A percentile compares a stretch with the other conserved stretches of the same genome.
Evolutionary conservation across 345 rosid species (phyloP).

Genomic region (Dipteronia dyeriana): DNA sequence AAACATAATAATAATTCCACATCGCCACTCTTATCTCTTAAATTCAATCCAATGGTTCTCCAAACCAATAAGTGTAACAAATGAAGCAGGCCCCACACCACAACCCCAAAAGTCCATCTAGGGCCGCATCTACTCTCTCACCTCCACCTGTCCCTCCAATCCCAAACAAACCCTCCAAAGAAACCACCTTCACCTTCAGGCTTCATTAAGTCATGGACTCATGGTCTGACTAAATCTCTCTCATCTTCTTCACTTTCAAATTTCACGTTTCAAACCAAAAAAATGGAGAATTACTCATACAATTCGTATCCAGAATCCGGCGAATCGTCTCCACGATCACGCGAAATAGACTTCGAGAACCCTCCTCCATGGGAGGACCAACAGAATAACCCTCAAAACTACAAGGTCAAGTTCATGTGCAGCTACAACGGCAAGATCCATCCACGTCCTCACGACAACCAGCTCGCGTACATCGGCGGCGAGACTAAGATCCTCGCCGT

Average conservation of each 20-base stretch:
- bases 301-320: conserved; percentile 85
- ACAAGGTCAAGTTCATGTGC: conserved; percentile 81
- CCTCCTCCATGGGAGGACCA: conserved; percentile 84
- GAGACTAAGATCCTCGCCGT: conserved; percentile 89
- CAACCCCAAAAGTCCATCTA: too few relatives aligned
- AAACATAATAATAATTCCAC: too few relatives aligned
- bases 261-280: neutral
- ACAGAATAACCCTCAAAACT: conserved; percentile 39
- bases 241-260: neutral
- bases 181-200: too few relatives aligned
- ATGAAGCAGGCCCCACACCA: too few relatives aligned
- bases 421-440: conserved; percentile 95
- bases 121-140: too few relatives aligned
- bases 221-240: conserved; percentile 2
- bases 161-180: too few relatives aligned
- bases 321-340: conserved; percentile 89
- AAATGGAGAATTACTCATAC: conserved; percentile 71
- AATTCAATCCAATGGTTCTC: too few relatives aligned
- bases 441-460: conserved; percentile 93
- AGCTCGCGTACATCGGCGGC: conserved; percentile 79
- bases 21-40: too few relatives aligned
- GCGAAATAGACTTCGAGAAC: conserved; percentile 86
- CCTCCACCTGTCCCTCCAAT: too few relatives aligned
- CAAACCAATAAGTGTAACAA: too few relatives aligned
- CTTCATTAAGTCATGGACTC: neutral